Evolutionary conservation across 495 filamentous ascomycete species (phyloP).

Genomic region (Baudoinia panamericana): DNA sequence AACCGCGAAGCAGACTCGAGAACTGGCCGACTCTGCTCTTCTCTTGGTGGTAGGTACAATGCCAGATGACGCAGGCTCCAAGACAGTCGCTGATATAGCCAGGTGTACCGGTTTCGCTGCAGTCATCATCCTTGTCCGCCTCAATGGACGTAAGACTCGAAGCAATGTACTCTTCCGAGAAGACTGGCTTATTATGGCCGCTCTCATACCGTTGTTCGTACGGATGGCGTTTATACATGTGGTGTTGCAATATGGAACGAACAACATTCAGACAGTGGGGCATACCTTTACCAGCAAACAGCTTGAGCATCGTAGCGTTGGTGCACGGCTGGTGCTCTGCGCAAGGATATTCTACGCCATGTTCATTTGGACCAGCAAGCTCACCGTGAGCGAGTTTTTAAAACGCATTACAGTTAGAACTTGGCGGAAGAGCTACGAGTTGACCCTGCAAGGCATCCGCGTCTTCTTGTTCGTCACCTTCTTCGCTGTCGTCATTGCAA

Average conservation of each 20-base stretch:
- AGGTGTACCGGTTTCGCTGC: conserved; percentile 81
- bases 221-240: conserved; percentile 82
- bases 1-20: conserved; percentile 6
- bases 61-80: too few relatives aligned
- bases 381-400: conserved; percentile 81
- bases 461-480: conserved; percentile 66
- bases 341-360: conserved; percentile 55
- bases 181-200: conserved; percentile 72
- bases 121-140: conserved; percentile 62
- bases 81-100: too few relatives aligned
- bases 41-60: conserved; percentile 62
- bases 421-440: conserved; percentile 59
- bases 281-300: conserved; percentile 32
- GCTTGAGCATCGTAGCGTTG: conserved; percentile 41
- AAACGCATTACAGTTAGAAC: conserved; percentile 56
- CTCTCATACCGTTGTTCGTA: conserved; percentile 63
- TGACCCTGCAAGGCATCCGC: conserved; percentile 54
- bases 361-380: conserved; percentile 82
- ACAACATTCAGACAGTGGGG: conserved; percentile 49
- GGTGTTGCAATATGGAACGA: conserved; percentile 74
- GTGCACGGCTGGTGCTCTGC: conserved; percentile 51
- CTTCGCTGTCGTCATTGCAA: conserved; percentile 62
- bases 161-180: conserved; percentile 72
- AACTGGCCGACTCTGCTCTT: conserved; percentile 45
- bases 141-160: conserved; percentile 66